Percentiles rank a stretch among this genome's conserved stretches.
These are phyloP conservation scores for Cladophialophora exuberans DNA, from an alignment of 2,329 filamentous ascomycete species.

Conservation along the genomic window DNA sequence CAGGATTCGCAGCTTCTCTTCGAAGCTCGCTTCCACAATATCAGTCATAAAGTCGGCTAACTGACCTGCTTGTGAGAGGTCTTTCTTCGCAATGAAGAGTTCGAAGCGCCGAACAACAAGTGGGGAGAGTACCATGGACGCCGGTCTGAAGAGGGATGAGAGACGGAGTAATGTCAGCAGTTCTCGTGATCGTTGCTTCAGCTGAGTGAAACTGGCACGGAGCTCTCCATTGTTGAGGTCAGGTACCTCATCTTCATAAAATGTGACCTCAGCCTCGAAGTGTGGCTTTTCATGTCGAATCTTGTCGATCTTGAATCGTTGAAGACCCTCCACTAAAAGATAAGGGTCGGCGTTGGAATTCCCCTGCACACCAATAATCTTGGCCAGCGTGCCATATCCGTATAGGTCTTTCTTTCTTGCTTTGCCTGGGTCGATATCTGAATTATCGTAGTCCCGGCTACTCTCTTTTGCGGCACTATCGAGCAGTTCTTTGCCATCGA, in stretches of 20 bases:
- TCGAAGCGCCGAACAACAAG: slow-evolving; percentile 85
- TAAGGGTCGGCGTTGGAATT: slow-evolving; percentile 75
- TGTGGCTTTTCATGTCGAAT: slow-evolving; percentile 78
- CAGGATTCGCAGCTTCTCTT: slow-evolving; percentile 87
- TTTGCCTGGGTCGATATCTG: slow-evolving; percentile 60
- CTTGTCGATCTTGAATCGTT: slow-evolving; percentile 74
- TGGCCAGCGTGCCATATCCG: slow-evolving; percentile 78
- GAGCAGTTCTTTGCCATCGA: slow-evolving; percentile 75
- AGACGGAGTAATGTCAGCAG: slow-evolving; percentile 82
- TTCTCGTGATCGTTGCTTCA: slow-evolving; percentile 85
- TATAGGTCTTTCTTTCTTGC: slow-evolving; percentile 75
- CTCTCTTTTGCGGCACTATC: slow-evolving; percentile 62
- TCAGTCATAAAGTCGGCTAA: slow-evolving; percentile 98
- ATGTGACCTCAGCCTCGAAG: slow-evolving; percentile 78
- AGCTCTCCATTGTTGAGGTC: slow-evolving; percentile 64
- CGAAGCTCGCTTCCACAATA: slow-evolving; percentile 80
- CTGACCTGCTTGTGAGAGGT: slow-evolving; percentile 77
- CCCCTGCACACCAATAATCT: slow-evolving; percentile 77
- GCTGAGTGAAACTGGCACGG: slow-evolving; percentile 72
- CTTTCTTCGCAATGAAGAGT: slow-evolving; percentile 81
- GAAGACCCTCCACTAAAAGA: slow-evolving; percentile 82
- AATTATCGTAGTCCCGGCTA: slow-evolving; percentile 22
- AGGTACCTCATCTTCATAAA: slow-evolving; percentile 64
- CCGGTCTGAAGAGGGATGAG: slow-evolving; percentile 78
- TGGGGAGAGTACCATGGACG: slow-evolving; percentile 72